phyloP scores from a whole-genome alignment of 1,284 basidiomycete genomes.

The Austroboletus sp. region DNA sequence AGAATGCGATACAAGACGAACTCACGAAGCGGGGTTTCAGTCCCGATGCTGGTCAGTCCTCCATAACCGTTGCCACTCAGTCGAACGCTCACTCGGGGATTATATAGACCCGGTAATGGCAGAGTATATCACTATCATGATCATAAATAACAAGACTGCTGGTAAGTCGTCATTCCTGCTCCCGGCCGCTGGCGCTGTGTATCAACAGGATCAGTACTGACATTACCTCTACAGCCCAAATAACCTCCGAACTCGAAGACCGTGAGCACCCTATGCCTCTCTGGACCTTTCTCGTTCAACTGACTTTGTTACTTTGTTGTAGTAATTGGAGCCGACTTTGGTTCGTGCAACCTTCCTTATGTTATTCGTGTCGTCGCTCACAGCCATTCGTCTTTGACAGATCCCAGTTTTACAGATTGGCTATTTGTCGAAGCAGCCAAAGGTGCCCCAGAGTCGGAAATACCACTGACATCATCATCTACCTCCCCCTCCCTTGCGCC shows the following conservation, averaged over 20 bases:
- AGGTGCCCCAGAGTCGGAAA: conserved; percentile 47
- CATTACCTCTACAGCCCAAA: conserved; percentile 54
- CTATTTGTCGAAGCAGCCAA: conserved; percentile 72
- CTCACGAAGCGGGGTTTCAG: conserved; percentile 71
- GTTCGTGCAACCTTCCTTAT: conserved; percentile 35
- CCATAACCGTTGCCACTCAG: neutral
- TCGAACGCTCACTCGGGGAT: conserved; percentile 5
- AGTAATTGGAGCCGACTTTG: conserved; percentile 78
- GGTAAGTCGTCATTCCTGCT: conserved; percentile 40
- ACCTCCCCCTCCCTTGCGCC: conserved; percentile 31
- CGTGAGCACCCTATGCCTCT: conserved; percentile 43
- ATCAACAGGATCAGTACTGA: neutral
- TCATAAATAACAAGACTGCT: conserved; percentile 81
- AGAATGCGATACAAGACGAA: conserved; percentile 79
- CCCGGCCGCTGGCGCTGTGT: neutral
- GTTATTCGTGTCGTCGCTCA: conserved; percentile 14
- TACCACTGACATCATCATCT: conserved; percentile 32
- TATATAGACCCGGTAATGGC: conserved; percentile 76
- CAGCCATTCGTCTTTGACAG: conserved; percentile 33
- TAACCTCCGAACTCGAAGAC: conserved; percentile 74
- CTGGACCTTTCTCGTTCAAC: conserved; percentile 10
- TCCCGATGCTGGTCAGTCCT: conserved; percentile 61
- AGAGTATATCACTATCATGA: conserved; percentile 87
- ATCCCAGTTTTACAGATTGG: conserved; percentile 77
- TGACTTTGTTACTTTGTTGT: conserved; percentile 17